phyloP scores from a whole-genome alignment of 306 rosid species.

The Lathyrus oleraceus region DNA sequence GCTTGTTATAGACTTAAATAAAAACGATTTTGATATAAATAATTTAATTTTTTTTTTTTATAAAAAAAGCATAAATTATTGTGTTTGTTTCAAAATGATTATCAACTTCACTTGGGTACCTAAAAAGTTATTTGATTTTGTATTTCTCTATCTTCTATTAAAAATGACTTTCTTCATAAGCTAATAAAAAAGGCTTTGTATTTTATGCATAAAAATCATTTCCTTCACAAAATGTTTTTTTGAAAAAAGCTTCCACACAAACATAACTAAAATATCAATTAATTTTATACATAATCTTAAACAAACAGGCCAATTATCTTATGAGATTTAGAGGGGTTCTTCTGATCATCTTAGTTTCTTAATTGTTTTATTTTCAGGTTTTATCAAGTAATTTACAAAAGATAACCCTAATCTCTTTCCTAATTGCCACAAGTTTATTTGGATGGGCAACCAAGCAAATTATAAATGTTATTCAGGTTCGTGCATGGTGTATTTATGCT shows the following conservation, averaged over 20 bases:
- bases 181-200: neutral
- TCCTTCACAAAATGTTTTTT: neutral
- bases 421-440: constrained; percentile 60
- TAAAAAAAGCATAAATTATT: neutral
- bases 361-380: constrained; percentile 57
- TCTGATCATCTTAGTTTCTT: constrained; percentile 31
- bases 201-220: neutral
- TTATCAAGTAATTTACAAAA: constrained; percentile 49
- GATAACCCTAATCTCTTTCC: constrained; percentile 54
- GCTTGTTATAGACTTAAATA: neutral
- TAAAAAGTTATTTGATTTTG: neutral
- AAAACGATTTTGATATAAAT: neutral
- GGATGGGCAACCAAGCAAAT: constrained; percentile 97
- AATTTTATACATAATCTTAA: neutral
- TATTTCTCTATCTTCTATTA: neutral
- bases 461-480: constrained; percentile 85
- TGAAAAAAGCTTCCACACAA: neutral
- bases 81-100: neutral
- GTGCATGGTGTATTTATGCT: constrained; percentile 22
- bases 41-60: neutral
- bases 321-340: constrained; percentile 13
- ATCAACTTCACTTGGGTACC: neutral
- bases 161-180: neutral
- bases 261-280: neutral
- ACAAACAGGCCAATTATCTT: neutral